Conservation (phyloP, 192 early-diverging fungal species). For the Gamsiella multidivaricata region DNA sequence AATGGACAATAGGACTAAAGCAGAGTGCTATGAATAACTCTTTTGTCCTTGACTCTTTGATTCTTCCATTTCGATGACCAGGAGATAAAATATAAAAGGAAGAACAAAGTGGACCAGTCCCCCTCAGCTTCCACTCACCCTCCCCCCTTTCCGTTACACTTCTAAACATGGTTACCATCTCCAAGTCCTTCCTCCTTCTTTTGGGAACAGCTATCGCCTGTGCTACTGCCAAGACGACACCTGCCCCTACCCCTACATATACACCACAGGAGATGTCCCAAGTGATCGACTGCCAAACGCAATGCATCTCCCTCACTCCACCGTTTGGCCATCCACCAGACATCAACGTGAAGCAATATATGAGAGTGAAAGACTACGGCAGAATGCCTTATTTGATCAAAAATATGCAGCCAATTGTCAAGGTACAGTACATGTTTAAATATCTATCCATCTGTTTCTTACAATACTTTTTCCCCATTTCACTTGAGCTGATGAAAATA, state of each 20-base stretch:
- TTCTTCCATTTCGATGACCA: not conserved
- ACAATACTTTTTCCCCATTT: not conserved
- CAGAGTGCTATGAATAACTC: constrained; percentile 13
- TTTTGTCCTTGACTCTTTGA: not conserved
- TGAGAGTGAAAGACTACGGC: constrained; percentile 29
- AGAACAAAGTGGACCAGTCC: not conserved
- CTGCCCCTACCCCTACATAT: not conserved
- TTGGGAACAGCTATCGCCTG: constrained; percentile 26
- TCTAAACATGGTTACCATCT: constrained; percentile 35
- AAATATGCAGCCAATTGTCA: constrained; percentile 27
- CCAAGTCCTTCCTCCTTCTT: constrained; percentile 26
- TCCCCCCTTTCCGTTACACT: constrained; percentile 6
- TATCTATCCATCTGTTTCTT: not conserved
- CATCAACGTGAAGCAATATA: constrained; percentile 7
- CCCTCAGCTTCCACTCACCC: constrained; percentile 4
- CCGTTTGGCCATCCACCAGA: constrained; percentile 27
- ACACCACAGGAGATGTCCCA: constrained; percentile 31
- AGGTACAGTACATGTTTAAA: constrained; percentile 10
- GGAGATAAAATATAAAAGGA: constrained; percentile 16
- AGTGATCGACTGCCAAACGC: constrained; percentile 38
- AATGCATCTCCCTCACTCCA: constrained; percentile 24
- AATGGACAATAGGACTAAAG: not conserved
- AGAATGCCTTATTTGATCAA: constrained; percentile 33
- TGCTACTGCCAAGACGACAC: constrained; percentile 28
- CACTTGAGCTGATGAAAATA: constrained; percentile 17